phyloP scores from a whole-genome alignment of 176 grass and related monocot species.

The Bothriochloa decipiens region DNA sequence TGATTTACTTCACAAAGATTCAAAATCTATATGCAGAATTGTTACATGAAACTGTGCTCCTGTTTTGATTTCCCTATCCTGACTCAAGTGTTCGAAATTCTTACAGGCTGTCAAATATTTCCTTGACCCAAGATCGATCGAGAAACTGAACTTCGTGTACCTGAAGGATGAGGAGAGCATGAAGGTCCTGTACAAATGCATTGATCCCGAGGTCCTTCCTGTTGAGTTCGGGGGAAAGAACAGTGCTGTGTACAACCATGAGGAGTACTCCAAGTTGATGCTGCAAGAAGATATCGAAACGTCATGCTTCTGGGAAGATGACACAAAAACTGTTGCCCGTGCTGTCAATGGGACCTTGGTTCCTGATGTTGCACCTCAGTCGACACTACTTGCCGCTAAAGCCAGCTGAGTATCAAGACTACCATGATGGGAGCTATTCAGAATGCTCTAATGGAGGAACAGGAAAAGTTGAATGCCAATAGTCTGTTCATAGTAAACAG shows the following conservation, averaged over 20 bases:
- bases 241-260: slow-evolving; percentile 58
- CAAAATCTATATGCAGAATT: not conserved
- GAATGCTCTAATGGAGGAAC: not conserved
- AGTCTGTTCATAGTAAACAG: not conserved
- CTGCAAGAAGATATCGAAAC: slow-evolving; percentile 61
- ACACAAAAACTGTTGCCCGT: slow-evolving; percentile 22
- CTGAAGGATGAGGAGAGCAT: slow-evolving; percentile 71
- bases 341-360: slow-evolving; percentile 16
- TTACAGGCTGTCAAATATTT: slow-evolving; percentile 60
- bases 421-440: not conserved
- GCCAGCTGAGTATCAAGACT: slow-evolving; percentile 36
- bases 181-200: slow-evolving; percentile 50
- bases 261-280: slow-evolving; percentile 82
- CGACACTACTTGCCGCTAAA: slow-evolving; percentile 36
- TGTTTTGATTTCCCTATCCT: not conserved
- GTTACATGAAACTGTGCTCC: not conserved
- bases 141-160: slow-evolving; percentile 78
- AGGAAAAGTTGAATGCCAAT: not conserved
- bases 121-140: slow-evolving; percentile 62
- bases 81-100: not conserved
- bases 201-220: slow-evolving; percentile 69
- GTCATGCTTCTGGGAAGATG: slow-evolving; percentile 58
- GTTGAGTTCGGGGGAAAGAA: slow-evolving; percentile 73
- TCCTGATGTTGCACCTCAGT: slow-evolving; percentile 29
- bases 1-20: not conserved